Conservation (phyloP, 139 green algal genomes). For the Coelastrella sp. region DNA sequence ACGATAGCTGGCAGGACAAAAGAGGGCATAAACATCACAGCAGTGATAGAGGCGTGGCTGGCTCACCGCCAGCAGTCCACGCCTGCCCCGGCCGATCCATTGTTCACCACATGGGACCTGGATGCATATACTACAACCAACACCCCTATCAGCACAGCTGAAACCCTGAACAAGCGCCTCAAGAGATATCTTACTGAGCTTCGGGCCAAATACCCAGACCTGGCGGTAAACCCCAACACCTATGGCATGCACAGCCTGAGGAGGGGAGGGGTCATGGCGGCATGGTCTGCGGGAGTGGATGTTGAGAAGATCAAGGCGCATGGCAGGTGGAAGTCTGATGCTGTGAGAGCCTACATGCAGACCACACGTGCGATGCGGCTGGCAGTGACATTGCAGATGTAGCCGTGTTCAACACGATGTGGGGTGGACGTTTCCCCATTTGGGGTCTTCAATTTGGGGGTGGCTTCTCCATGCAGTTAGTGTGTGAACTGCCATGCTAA, state of each 20-base stretch:
- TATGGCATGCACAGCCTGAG: not conserved
- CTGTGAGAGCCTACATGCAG: conserved; percentile 11
- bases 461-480: not conserved
- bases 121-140: not conserved
- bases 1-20: not conserved
- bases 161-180: conserved; percentile 3
- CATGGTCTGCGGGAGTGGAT: not conserved
- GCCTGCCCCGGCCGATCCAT: not conserved
- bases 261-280: not conserved
- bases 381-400: not conserved
- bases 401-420: too few relatives aligned
- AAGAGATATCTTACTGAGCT: not conserved
- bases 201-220: not conserved
- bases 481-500: not conserved
- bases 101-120: conserved; percentile 10
- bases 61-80: not conserved
- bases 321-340: not conserved
- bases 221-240: not conserved
- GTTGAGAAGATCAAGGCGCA: conserved; percentile 18
- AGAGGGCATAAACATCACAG: conserved; percentile 5
- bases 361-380: not conserved
- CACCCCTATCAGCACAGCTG: not conserved
- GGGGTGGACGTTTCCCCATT: not conserved
- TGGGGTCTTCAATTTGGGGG: not conserved
- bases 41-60: not conserved